A percentile compares a stretch with the other conserved stretches of the same genome.
These are phyloP conservation scores for Sphagnurus paluster DNA, from an alignment of 1,284 basidiomycete species.

Conservation along the genomic window DNA sequence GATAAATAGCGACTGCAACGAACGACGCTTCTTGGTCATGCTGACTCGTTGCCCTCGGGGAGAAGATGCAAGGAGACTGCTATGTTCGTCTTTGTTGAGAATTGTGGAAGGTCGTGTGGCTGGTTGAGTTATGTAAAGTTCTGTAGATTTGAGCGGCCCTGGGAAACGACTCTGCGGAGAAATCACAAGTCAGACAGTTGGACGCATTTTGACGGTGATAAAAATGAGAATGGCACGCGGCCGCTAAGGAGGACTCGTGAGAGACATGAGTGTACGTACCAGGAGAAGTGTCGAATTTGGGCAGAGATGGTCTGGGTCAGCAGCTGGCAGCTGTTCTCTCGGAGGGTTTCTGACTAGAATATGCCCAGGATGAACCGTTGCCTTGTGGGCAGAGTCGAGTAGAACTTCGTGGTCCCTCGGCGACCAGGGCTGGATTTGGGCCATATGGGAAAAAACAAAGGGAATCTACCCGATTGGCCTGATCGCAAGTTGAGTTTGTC, in stretches of 20 bases:
- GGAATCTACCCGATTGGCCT: constrained; percentile 12
- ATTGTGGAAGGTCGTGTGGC: constrained; percentile 7
- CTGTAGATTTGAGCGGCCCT: constrained; percentile 13
- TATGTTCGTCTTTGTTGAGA: not conserved
- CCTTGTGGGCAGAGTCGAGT: constrained; percentile 13
- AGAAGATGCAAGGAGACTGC: constrained; percentile 6
- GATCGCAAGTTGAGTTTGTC: constrained; percentile 19
- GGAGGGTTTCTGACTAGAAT: constrained; percentile 23
- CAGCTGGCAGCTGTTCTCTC: constrained; percentile 18
- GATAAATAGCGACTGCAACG: constrained; percentile 48
- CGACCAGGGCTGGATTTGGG: constrained; percentile 18
- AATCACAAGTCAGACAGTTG: constrained; percentile 16
- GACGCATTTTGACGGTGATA: constrained; percentile 9
- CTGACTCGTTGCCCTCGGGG: constrained; percentile 13
- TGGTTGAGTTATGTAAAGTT: constrained; percentile 18
- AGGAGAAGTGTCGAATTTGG: constrained; percentile 17
- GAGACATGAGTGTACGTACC: constrained; percentile 15
- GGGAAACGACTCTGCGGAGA: constrained; percentile 19
- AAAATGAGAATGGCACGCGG: too few relatives aligned
- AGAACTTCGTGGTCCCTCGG: constrained; percentile 11
- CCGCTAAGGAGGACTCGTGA: too few relatives aligned
- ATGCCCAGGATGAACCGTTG: constrained; percentile 9
- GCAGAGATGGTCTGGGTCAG: constrained; percentile 10
- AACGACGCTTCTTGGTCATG: constrained; percentile 49
- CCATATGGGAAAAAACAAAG: constrained; percentile 24